Evolutionary conservation across 257 asterid genomes (phyloP).

Genomic region (Plectranthus barbatus): DNA sequence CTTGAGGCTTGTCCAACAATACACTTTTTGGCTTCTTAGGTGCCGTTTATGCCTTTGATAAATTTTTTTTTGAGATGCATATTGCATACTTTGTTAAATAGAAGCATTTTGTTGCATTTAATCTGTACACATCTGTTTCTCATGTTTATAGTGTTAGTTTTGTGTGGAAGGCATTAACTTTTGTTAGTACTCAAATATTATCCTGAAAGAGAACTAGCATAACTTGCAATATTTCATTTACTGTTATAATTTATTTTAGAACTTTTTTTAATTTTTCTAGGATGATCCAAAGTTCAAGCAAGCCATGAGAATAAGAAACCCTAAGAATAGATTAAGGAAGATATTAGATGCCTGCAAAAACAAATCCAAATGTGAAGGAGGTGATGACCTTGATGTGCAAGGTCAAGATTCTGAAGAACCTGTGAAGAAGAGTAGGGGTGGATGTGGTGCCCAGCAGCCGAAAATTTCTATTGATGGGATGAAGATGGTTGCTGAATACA

Average conservation of each 20-base stretch:
- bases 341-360: slow-evolving; percentile 82
- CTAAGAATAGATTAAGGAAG: slow-evolving; percentile 71
- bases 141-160: no score
- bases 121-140: slow-evolving; percentile 12
- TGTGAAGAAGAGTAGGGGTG: slow-evolving; percentile 70
- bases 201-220: not conserved
- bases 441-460: slow-evolving; percentile 99
- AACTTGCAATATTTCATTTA: not conserved
- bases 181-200: not conserved
- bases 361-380: slow-evolving; percentile 86
- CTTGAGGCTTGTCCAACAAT: not conserved
- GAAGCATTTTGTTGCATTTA: not conserved
- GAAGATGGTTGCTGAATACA: slow-evolving; percentile 97
- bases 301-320: slow-evolving; percentile 76
- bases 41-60: not conserved
- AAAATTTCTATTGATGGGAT: slow-evolving; percentile 90
- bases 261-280: slow-evolving; percentile 23
- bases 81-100: not conserved
- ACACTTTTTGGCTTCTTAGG: not conserved
- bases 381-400: slow-evolving; percentile 77
- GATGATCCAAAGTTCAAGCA: slow-evolving; percentile 80
- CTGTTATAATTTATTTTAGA: not conserved
- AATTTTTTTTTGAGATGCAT: not conserved
- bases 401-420: slow-evolving; percentile 76
- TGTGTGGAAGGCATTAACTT: not conserved